A percentile compares a stretch with the other conserved stretches of the same genome.
Evolutionary conservation across 2,329 filamentous ascomycete species (phyloP).

Genomic region (Talaromyces albobiverticillius): DNA sequence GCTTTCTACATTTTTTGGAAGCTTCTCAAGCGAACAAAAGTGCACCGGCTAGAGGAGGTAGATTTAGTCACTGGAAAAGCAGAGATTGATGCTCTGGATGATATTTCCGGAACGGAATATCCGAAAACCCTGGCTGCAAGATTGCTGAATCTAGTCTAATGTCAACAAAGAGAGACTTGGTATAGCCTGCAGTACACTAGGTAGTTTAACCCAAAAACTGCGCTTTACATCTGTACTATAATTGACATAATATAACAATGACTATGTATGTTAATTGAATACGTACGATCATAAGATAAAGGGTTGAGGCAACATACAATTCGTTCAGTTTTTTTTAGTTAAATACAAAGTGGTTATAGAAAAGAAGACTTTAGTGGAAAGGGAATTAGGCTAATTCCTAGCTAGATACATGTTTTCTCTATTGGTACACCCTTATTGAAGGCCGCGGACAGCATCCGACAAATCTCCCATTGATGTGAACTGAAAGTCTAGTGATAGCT

Average conservation of each 20-base stretch:
- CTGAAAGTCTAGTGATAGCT: constrained; percentile 9
- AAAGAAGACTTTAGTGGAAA: no score
- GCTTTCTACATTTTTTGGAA: not conserved
- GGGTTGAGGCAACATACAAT: no score
- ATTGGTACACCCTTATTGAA: not conserved
- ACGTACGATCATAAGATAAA: no score
- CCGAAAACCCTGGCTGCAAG: not conserved
- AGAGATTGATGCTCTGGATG: not conserved
- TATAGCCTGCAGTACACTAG: not conserved
- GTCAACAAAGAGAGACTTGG: not conserved
- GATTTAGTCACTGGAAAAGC: not conserved
- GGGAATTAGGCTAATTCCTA: no score
- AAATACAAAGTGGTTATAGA: no score
- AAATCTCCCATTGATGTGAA: constrained; percentile 7
- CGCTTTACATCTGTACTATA: not conserved
- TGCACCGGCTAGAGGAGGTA: not conserved
- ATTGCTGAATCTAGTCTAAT: not conserved
- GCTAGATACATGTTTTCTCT: no score
- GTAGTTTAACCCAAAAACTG: not conserved
- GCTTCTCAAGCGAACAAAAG: not conserved
- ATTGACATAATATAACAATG: not conserved
- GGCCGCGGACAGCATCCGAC: not conserved
- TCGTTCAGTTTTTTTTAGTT: no score
- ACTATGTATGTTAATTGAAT: no score
- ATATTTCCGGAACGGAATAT: not conserved